Evolutionary conservation across 805 yeast species (phyloP).

Genomic region (Komagataella pseudopastoris): DNA sequence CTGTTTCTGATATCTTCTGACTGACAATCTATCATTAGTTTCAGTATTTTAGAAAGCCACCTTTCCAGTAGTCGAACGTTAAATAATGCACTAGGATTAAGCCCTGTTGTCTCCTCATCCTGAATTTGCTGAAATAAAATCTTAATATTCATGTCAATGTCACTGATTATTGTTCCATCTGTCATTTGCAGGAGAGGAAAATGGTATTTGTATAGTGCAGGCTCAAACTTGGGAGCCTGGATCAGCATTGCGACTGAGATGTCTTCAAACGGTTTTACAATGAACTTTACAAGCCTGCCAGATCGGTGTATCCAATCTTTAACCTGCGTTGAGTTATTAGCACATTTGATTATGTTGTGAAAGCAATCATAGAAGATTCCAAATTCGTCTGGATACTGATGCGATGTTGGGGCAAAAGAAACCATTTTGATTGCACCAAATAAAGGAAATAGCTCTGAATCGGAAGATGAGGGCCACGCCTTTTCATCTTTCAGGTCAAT

Average conservation of each 20-base stretch:
- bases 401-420: not conserved
- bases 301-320: not conserved
- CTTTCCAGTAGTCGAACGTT: not conserved
- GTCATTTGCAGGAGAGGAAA: not conserved
- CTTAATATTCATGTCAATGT: not conserved
- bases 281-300: not conserved
- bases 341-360: not conserved
- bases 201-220: not conserved
- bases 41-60: not conserved
- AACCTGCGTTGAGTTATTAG: not conserved
- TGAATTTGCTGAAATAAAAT: not conserved
- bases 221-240: not conserved
- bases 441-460: not conserved
- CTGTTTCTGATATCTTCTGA: not conserved
- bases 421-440: not conserved
- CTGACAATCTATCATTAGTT: not conserved
- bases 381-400: not conserved
- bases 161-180: not conserved
- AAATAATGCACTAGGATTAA: not conserved
- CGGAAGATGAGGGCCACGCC: not conserved
- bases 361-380: not conserved
- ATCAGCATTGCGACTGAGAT: not conserved
- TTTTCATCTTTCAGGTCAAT: not conserved
- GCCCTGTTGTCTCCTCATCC: not conserved
- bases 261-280: not conserved